Percentiles rank a stretch among this genome's conserved stretches.
phyloP scores from a whole-genome alignment of 495 filamentous ascomycete species.

The Massariosphaeria phaeospora region DNA sequence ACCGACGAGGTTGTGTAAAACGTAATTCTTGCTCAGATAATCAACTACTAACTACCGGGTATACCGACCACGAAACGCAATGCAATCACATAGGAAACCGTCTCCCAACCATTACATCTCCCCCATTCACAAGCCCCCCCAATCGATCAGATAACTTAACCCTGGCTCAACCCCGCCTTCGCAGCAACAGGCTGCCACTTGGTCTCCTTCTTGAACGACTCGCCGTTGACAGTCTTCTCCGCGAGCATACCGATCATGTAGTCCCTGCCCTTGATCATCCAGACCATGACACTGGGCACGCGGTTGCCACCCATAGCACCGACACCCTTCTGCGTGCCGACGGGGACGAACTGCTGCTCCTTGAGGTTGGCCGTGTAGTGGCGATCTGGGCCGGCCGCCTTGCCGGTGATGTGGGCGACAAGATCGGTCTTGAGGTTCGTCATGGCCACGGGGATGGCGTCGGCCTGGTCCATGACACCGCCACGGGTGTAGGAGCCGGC shows the following conservation, averaged over 20 bases:
- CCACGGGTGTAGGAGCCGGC: slow-evolving; percentile 37
- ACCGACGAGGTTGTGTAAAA: too few relatives aligned
- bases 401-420: slow-evolving; percentile 32
- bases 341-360: slow-evolving; percentile 49
- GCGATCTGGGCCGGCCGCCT: slow-evolving; percentile 25
- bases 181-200: neutral
- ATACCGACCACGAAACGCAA: too few relatives aligned
- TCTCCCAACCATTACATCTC: too few relatives aligned
- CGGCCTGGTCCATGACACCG: slow-evolving; percentile 43
- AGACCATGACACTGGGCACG: slow-evolving; percentile 53
- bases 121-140: too few relatives aligned
- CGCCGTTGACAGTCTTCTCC: slow-evolving; percentile 38
- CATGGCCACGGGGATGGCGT: slow-evolving; percentile 43
- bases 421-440: slow-evolving; percentile 48
- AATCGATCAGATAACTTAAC: neutral
- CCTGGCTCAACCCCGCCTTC: neutral
- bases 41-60: too few relatives aligned
- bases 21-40: too few relatives aligned
- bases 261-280: slow-evolving; percentile 58
- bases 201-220: neutral
- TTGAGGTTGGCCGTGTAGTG: slow-evolving; percentile 32
- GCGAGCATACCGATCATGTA: slow-evolving; percentile 52
- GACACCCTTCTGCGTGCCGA: slow-evolving; percentile 52
- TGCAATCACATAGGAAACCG: too few relatives aligned
- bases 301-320: slow-evolving; percentile 51